phyloP scores from a whole-genome alignment of 108 stramenopile species.

The Stephanodiscus triporus region DNA sequence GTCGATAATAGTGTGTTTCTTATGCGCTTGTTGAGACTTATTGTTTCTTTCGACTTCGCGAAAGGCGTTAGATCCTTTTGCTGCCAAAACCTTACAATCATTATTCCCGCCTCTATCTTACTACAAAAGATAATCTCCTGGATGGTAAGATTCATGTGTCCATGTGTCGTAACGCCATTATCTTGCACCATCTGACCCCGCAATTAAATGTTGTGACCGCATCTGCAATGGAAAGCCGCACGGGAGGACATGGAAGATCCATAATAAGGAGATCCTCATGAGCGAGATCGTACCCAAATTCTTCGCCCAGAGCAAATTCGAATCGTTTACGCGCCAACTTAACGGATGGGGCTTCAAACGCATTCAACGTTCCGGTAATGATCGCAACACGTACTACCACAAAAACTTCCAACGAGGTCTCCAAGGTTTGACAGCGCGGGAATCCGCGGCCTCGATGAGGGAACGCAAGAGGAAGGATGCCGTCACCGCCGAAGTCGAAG shows the following conservation, averaged over 20 bases:
- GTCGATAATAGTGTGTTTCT: too few species aligned
- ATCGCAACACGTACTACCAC: slow-evolving; percentile 31
- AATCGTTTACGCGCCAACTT: slow-evolving; percentile 25
- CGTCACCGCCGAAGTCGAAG: slow-evolving; percentile 14
- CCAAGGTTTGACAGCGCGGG: slow-evolving; percentile 28
- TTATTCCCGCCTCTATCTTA: neutral
- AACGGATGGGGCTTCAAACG: slow-evolving; percentile 39
- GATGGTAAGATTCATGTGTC: slow-evolving; percentile 4
- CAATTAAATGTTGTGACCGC: neutral
- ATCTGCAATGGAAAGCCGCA: neutral
- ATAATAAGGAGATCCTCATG: slow-evolving; percentile 1
- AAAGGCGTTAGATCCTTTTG: too few species aligned
- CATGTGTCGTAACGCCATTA: neutral
- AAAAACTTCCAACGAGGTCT: slow-evolving; percentile 31
- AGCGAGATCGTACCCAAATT: slow-evolving; percentile 51
- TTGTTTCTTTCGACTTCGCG: too few species aligned
- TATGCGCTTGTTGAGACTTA: too few species aligned
- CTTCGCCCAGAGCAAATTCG: slow-evolving; percentile 57
- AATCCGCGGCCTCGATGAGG: slow-evolving; percentile 22
- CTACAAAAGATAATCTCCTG: slow-evolving; percentile 3
- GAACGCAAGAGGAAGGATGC: slow-evolving; percentile 23
- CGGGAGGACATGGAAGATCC: slow-evolving; percentile 6
- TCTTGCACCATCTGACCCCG: neutral
- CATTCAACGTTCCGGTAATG: slow-evolving; percentile 14
- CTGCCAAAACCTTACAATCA: too few species aligned